Base-by-base conservation (phyloP, 331 rosid genomes). In the Rhamnella rubrinervis region DNA sequence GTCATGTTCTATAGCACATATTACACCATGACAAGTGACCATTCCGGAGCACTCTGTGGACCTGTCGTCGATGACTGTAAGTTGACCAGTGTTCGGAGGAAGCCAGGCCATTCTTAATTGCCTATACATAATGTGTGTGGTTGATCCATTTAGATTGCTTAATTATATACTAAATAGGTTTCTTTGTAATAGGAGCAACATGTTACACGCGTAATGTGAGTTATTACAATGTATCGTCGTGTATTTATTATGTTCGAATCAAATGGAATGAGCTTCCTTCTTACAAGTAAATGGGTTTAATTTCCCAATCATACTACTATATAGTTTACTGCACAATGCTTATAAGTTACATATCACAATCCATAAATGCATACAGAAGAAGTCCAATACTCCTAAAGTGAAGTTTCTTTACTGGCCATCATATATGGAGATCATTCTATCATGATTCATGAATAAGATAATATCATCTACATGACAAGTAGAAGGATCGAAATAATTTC, bases 21-120 rank as follows among this genome's bases (percentile, higher is more conserved):
- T 52, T 92, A 92, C 69, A 80, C 84, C 65, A 92, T 84, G 92
- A 73, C 77, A 66, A 76, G 44, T 52, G 96, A 89, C 75, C 76
- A 87, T 60, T 75, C 89, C 17, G 96, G 90, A 4, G 82, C 96
- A 0, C 85, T 92, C 6, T 92, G 97, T 75, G 97, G 92, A 35
- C 97, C 97, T 2, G 81, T 87, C 2, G 61, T 92, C 1, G 97
- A 92, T 63, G 95, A 92, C 63, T 90, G 85, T 0, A 89, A 73
- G 67, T 80, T 92, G 77, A 67, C 85, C 14, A 59, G 92, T 71
- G 82, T 75, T 68, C 96, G 95, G 18, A 49, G 6, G 20, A 23
- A 57, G 52, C 76, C 84, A 7, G 56, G 31, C 11, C 82, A 12
- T 47, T 65, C 26, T 75, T 79, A 67, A 73, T 60, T 56, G 68